Percentiles rank a stretch among this genome's conserved stretches.
These are phyloP conservation scores for Hanseniaspora lindneri DNA, from an alignment of 805 yeast species.

Conservation along the genomic window DNA sequence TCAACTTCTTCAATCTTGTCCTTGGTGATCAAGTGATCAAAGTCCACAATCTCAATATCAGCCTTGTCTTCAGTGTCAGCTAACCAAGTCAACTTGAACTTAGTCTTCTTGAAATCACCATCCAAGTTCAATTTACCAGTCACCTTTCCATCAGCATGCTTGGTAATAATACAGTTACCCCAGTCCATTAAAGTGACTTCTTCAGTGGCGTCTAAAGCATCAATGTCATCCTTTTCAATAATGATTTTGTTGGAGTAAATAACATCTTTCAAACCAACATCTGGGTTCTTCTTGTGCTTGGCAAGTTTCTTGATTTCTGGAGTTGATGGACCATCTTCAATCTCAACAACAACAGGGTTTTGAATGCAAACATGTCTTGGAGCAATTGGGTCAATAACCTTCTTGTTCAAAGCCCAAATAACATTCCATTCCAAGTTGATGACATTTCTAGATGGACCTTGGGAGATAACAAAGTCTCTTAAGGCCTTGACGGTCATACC, in stretches of 20 bases:
- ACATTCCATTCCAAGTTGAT: slow-evolving; percentile 94
- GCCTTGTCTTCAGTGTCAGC: slow-evolving; percentile 66
- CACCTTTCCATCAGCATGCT: slow-evolving; percentile 53
- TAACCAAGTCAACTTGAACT: slow-evolving; percentile 89
- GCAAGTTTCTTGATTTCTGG: slow-evolving; percentile 63
- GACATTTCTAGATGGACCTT: slow-evolving; percentile 96
- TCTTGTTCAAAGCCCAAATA: slow-evolving; percentile 96
- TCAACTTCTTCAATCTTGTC: slow-evolving; percentile 93
- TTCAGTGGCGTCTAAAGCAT: slow-evolving; percentile 65
- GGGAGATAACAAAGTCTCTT: slow-evolving; percentile 81
- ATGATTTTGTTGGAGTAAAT: slow-evolving; percentile 50
- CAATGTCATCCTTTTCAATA: slow-evolving; percentile 78
- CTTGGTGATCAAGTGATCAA: slow-evolving; percentile 88
- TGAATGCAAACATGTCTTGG: slow-evolving; percentile 87
- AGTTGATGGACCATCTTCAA: slow-evolving; percentile 53
- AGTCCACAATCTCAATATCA: slow-evolving; percentile 71
- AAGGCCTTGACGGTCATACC: slow-evolving; percentile 99
- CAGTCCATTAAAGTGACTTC: slow-evolving; percentile 98
- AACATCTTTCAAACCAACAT: slow-evolving; percentile 72
- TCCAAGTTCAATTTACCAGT: slow-evolving; percentile 76
- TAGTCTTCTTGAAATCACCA: slow-evolving; percentile 95
- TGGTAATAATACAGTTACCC: slow-evolving; percentile 82
- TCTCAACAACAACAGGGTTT: slow-evolving; percentile 56
- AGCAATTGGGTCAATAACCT: slow-evolving; percentile 91
- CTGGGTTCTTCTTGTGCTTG: slow-evolving; percentile 91